Evolutionary conservation across 371 early-diverging fungal genomes (phyloP).

Genomic region (Mucor saturninus): DNA sequence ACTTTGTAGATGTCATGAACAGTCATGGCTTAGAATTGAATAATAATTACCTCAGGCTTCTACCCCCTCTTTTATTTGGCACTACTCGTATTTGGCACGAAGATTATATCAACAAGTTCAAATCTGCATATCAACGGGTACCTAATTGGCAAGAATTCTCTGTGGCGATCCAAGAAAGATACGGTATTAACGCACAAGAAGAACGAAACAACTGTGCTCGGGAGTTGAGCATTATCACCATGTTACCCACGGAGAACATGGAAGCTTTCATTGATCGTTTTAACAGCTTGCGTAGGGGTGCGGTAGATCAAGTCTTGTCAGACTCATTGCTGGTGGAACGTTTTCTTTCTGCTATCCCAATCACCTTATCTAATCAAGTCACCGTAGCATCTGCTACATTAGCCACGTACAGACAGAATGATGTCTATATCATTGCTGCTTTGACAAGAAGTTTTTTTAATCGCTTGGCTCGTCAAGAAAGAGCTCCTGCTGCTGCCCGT

Average conservation of each 20-base stretch:
- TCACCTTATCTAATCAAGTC: background rate
- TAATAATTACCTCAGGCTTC: slow-evolving; percentile 3
- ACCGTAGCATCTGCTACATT: background rate
- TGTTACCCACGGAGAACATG: background rate
- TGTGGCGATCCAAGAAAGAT: too few species aligned
- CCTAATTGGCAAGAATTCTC: too few species aligned
- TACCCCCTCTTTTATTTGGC: slow-evolving; percentile 6
- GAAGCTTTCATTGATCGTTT: slow-evolving; percentile 15
- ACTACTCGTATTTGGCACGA: slow-evolving; percentile 12
- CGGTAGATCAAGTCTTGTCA: too few species aligned
- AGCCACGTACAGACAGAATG: background rate
- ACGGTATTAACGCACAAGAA: too few species aligned
- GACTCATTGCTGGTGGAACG: background rate
- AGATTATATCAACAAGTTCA: background rate
- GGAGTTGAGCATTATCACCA: background rate
- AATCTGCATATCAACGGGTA: too few species aligned
- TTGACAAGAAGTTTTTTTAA: background rate
- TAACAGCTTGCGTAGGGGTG: slow-evolving; percentile 9
- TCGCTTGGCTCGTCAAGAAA: background rate
- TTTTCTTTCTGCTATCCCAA: background rate
- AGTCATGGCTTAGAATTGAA: slow-evolving; percentile 1
- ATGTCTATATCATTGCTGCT: background rate
- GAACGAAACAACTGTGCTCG: background rate
- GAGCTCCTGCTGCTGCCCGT: background rate
- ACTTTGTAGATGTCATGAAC: slow-evolving; percentile 18